Percentiles rank a stretch among this genome's conserved stretches.
These are phyloP conservation scores for Kalaharituber pfeilii DNA, from an alignment of 2,329 filamentous ascomycete species.

Conservation along the genomic window DNA sequence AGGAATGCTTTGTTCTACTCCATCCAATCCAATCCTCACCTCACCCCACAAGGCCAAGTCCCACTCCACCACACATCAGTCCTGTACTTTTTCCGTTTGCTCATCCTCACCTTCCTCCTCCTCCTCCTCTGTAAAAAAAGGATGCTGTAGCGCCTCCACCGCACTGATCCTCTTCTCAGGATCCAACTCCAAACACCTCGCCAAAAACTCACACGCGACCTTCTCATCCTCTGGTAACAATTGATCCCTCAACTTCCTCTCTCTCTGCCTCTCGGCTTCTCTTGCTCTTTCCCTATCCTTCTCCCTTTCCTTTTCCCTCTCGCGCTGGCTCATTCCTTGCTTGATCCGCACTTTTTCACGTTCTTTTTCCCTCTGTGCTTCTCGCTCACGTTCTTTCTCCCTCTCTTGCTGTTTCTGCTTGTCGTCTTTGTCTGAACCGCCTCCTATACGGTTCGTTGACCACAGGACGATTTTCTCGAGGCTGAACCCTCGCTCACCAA, in stretches of 20 bases:
- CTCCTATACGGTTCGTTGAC: constrained; percentile 64
- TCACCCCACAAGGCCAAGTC: no score
- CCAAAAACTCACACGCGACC: constrained; percentile 54
- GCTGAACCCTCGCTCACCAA: constrained; percentile 67
- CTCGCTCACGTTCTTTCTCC: no score
- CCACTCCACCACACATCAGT: constrained; percentile 7
- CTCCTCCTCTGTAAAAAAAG: constrained; percentile 38
- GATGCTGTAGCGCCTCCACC: constrained; percentile 52
- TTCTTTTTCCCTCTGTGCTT: no score
- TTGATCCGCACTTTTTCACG: no score
- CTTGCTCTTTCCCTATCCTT: no score
- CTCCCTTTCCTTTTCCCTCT: background rate
- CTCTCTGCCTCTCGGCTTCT: no score
- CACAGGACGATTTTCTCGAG: constrained; percentile 90
- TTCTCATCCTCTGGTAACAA: constrained; percentile 49
- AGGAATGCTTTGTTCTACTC: no score
- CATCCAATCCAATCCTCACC: no score
- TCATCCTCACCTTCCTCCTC: constrained; percentile 30
- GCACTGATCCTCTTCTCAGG: constrained; percentile 57
- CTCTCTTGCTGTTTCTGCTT: constrained; percentile 31
- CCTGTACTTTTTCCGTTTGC: constrained; percentile 35
- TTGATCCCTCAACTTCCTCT: constrained; percentile 27
- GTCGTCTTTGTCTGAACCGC: no score
- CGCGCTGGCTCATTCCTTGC: no score
- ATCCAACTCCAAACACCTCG: constrained; percentile 58